Conservation (phyloP, 371 early-diverging fungal genomes). For the Mortierella polycephala region DNA sequence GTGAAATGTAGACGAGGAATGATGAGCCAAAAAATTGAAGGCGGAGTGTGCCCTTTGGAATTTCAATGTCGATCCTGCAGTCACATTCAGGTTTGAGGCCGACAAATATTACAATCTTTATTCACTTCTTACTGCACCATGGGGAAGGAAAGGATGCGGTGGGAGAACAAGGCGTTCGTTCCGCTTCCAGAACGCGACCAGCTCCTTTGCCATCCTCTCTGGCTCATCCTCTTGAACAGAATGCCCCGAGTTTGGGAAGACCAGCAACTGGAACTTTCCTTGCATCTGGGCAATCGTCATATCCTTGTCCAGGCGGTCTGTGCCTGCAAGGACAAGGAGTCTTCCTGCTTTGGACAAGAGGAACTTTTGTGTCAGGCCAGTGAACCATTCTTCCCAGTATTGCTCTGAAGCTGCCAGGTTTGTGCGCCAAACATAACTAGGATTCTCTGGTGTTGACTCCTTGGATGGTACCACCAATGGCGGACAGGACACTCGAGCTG, state of each 20-base stretch:
- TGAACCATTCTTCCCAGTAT: conserved; percentile 93
- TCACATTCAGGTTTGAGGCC: too few species aligned
- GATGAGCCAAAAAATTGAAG: too few species aligned
- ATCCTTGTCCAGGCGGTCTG: conserved; percentile 91
- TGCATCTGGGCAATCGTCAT: conserved; percentile 97
- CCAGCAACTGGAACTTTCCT: conserved; percentile 88
- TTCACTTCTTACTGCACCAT: neutral
- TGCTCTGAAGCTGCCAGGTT: conserved; percentile 74
- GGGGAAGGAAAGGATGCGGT: conserved; percentile 21
- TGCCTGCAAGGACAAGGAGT: conserved; percentile 89
- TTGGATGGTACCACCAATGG: conserved; percentile 57
- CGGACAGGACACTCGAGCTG: conserved; percentile 85
- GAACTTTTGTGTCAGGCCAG: conserved; percentile 84
- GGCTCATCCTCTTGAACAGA: conserved; percentile 93
- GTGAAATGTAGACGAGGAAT: too few species aligned
- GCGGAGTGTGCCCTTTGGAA: too few species aligned
- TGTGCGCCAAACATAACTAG: conserved; percentile 74
- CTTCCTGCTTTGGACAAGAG: conserved; percentile 75
- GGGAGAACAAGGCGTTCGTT: conserved; percentile 80
- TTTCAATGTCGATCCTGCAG: too few species aligned
- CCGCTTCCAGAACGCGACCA: conserved; percentile 85
- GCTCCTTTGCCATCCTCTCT: conserved; percentile 69
- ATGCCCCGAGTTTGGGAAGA: conserved; percentile 90
- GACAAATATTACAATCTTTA: neutral
- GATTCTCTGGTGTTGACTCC: conserved; percentile 26